Conservation (phyloP, 83 land plant genomes). For the Picea abies region DNA sequence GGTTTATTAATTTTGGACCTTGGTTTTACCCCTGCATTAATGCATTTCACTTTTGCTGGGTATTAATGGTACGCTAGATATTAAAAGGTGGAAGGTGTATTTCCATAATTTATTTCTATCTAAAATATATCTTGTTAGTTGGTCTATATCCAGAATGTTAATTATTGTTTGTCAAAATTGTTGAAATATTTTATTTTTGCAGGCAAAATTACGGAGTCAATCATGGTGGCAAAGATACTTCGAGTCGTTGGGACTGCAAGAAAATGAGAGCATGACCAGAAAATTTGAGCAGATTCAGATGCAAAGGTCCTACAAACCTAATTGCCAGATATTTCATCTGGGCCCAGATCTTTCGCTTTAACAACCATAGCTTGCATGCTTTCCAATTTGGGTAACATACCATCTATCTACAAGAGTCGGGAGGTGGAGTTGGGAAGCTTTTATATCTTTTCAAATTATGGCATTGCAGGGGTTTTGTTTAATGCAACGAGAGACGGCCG, state of each 20-base stretch:
- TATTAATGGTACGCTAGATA: neutral
- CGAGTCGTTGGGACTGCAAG: constrained; percentile 43
- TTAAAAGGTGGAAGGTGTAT: neutral
- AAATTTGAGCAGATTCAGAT: constrained; percentile 32
- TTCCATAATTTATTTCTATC: neutral
- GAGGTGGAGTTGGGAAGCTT: neutral
- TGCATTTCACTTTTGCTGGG: neutral
- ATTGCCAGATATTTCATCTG: constrained; percentile 55
- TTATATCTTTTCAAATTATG: neutral
- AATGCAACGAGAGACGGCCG: neutral
- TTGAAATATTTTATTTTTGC: too few species aligned
- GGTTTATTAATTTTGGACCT: too few species aligned
- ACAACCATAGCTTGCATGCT: neutral
- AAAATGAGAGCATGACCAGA: constrained; percentile 43
- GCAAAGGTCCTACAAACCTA: too few species aligned
- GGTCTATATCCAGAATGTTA: neutral
- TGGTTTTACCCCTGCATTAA: neutral
- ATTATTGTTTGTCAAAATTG: neutral
- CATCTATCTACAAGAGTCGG: neutral
- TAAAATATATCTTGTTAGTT: neutral
- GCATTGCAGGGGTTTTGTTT: neutral
- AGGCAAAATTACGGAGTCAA: constrained; percentile 38
- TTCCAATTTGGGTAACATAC: neutral
- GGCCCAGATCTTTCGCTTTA: neutral
- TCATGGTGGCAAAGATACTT: constrained; percentile 61